Conservation (phyloP, 768 basidiomycete species). For the Lactifluus hygrophoroides region DNA sequence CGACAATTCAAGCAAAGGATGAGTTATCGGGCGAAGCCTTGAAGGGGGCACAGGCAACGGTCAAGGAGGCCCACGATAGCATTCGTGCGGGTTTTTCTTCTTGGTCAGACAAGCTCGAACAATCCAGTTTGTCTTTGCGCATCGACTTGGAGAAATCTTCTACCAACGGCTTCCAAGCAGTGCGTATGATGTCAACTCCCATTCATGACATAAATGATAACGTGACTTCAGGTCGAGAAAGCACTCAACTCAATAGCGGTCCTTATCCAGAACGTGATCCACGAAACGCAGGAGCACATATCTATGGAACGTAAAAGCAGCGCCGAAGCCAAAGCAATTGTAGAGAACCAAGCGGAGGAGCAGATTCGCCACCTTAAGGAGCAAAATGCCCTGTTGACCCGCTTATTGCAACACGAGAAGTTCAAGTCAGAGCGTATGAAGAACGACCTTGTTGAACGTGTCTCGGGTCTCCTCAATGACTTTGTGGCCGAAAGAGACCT, state of each 20-base stretch:
- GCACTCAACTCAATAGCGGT: conserved; percentile 50
- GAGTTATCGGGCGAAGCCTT: conserved; percentile 46
- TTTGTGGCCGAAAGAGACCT: conserved; percentile 64
- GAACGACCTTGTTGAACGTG: conserved; percentile 64
- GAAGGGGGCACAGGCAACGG: conserved; percentile 35
- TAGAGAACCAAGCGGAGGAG: conserved; percentile 37
- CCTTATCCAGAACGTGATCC: conserved; percentile 51
- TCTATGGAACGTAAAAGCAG: conserved; percentile 45
- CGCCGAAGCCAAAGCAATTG: conserved; percentile 40
- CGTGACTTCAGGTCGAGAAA: conserved; percentile 37
- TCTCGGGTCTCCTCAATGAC: conserved; percentile 62
- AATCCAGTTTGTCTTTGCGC: conserved; percentile 41
- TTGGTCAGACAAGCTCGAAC: conserved; percentile 50
- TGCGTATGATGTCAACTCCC: conserved; percentile 22
- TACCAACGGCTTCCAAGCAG: conserved; percentile 38
- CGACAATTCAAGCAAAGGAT: conserved; percentile 49
- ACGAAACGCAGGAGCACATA: conserved; percentile 50
- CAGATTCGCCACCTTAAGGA: conserved; percentile 56
- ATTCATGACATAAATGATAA: not conserved
- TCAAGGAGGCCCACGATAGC: conserved; percentile 45
- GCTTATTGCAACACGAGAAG: conserved; percentile 59
- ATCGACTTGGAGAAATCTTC: conserved; percentile 37
- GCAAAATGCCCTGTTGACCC: conserved; percentile 60
- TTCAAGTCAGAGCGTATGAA: conserved; percentile 56
- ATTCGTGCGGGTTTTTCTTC: conserved; percentile 43